phyloP scores from a whole-genome alignment of 805 yeast genomes.

The Debaryomyces tyrocola region DNA sequence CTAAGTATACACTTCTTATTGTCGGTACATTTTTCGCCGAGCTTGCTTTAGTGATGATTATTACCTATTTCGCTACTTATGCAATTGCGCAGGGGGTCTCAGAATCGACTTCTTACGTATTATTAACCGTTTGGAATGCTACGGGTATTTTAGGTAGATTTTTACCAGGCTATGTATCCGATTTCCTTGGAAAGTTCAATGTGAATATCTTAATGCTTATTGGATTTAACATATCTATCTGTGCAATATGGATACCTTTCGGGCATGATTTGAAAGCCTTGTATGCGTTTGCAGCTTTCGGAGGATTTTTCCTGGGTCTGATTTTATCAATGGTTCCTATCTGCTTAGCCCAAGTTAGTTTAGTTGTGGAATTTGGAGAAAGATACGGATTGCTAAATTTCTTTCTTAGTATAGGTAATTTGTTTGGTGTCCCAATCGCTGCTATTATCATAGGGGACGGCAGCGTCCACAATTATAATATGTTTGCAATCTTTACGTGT shows the following conservation, averaged over 20 bases:
- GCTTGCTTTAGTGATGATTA: slow-evolving; percentile 49
- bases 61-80: slow-evolving; percentile 59
- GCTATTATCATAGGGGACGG: slow-evolving; percentile 37
- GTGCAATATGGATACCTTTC: slow-evolving; percentile 68
- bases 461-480: slow-evolving; percentile 22
- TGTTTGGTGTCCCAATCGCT: slow-evolving; percentile 39
- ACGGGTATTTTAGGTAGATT: slow-evolving; percentile 53
- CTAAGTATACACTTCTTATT: slow-evolving; percentile 33
- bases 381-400: slow-evolving; percentile 70
- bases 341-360: slow-evolving; percentile 64
- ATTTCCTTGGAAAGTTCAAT: slow-evolving; percentile 55
- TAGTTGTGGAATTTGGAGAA: slow-evolving; percentile 63
- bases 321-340: slow-evolving; percentile 66
- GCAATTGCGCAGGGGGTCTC: slow-evolving; percentile 50
- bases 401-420: slow-evolving; percentile 46
- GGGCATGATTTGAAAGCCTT: slow-evolving; percentile 45
- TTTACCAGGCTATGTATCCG: slow-evolving; percentile 57
- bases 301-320: slow-evolving; percentile 63
- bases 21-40: slow-evolving; percentile 48
- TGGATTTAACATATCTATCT: slow-evolving; percentile 46
- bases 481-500: slow-evolving; percentile 36
- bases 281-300: slow-evolving; percentile 51
- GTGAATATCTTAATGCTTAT: slow-evolving; percentile 50
- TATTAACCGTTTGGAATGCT: slow-evolving; percentile 48
- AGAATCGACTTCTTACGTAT: slow-evolving; percentile 41